Base-by-base conservation (phyloP, 176 grass and related monocot genomes). In the Oryza meyeriana region DNA sequence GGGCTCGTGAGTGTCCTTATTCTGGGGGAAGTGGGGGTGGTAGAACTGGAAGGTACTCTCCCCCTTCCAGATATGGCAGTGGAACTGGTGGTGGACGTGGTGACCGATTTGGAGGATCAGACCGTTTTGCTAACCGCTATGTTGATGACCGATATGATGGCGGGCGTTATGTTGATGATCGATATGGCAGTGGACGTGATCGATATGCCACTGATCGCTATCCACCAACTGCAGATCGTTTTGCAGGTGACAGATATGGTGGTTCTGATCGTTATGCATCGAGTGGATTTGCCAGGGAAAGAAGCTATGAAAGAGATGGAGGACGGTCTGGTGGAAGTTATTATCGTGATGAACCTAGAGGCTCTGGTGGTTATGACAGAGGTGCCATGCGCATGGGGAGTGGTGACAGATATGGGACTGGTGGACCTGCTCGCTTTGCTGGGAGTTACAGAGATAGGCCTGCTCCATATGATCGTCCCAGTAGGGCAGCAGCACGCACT, bases 1-100 rank as follows among this genome's bases (percentile, higher is more conserved):
- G 97, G 97, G 97, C 97, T 64, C 97, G 97, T 83, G 97, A 99
- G 58, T 99, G 97, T 26, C 97, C 89, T 57, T 88, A 92, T 47
- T 80, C 91, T 66, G 91, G 86, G 30, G 86, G 55, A 59, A n/a
- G 55, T 74, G 93, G 86, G 41, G 86, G 86, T 34, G 84, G 85
- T 32, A 89, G 90, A 88, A 59, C 79, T 86, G 87, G 87, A 40
- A 90, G 87, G 29, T 90, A 88, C 42, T 86, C 97, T 85, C 89
- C 93, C 1, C 27, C 62, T 63, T 82, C 89, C 38, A 96, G 83
- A 83, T 96, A 93, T 90, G 83, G 91, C 30, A 75, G 89, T 32
- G 76, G 88, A 17, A 75, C 85, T 50, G 81, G 67, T 1, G 88
- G 91, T 1, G 88, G 91, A 27, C 87, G 90, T 73, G 90, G 82